Base-by-base conservation (phyloP, 2,329 filamentous ascomycete species). In the Talaromyces sp. region DNA sequence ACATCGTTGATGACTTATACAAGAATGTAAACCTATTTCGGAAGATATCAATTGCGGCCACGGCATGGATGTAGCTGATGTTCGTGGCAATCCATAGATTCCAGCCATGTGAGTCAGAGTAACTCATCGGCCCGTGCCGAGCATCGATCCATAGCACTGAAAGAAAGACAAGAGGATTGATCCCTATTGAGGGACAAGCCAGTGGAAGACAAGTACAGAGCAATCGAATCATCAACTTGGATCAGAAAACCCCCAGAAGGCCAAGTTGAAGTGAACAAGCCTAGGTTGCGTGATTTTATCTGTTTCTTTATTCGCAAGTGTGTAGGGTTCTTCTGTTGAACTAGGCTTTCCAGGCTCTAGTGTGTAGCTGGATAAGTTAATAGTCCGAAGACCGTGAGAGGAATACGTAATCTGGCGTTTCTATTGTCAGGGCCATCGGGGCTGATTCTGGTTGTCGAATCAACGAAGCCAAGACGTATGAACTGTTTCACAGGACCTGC, bases 91-190 rank as follows among this genome's bases (percentile, higher is more conserved):
- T 49, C 47, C 47, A 13, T 11, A 53, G 22, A 29, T 17, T 10
- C 15, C 4, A 54, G 10, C 29, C 29, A 25, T 29, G 8, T 29
- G 51, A 54, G 51, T 54, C 51, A 19, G 27, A 54, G 7, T 31
- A 34, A 34, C 27, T 54, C n/a, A 5, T 54, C 51, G 51, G 51
- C 17, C 51, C 51, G 51, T 54, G 51, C 51, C 51, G 51, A 54
- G 27, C 8, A 34, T 31, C 8, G 27, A 53, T n/a, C 17, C 25
- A 13, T n/a, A 19, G 29, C n/a, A 54, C n/a, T 54, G 17, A 34
- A 19, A 36, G 47, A 54, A 54, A 34, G 51, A 54, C n/a, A 8
- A 54, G 19, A 31, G 11, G 13, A 51, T 31, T 17, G 4, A 31
- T 17, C 27, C 10, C 27, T n/a, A 22, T 6, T 22, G 27, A 53